Evolutionary conservation across 208 protist species (phyloP).

Genomic region (Angomonas ambiguus): DNA sequence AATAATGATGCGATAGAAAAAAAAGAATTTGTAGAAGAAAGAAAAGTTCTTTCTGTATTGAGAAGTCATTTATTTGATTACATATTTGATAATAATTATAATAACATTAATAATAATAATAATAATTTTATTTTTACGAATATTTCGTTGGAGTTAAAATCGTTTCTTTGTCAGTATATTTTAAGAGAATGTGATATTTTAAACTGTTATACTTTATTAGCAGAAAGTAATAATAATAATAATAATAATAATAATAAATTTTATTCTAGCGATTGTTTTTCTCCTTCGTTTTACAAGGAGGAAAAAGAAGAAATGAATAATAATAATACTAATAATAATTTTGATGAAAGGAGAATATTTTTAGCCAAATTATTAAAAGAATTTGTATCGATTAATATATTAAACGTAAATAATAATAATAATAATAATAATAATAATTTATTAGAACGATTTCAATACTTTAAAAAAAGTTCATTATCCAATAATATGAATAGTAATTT

Average conservation of each 20-base stretch:
- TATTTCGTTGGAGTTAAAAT: background rate
- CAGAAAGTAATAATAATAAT: background rate
- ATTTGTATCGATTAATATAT: background rate
- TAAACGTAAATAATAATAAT: conserved; percentile 1
- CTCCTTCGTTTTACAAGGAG: too few species aligned
- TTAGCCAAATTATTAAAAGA: background rate
- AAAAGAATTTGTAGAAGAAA: background rate
- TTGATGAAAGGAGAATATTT: background rate
- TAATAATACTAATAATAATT: too few species aligned
- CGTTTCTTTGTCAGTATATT: background rate
- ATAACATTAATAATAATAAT: background rate
- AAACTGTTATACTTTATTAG: background rate
- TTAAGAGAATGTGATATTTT: background rate
- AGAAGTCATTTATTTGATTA: background rate
- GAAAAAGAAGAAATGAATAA: too few species aligned
- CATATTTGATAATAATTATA: background rate
- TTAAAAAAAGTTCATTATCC: background rate
- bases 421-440: background rate
- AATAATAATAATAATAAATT: too few species aligned
- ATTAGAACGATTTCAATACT: background rate
- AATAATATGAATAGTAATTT: background rate
- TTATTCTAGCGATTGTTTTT: too few species aligned
- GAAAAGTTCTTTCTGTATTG: background rate
- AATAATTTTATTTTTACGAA: background rate
- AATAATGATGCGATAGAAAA: background rate